A percentile compares a stretch with the other conserved stretches of the same genome.
phyloP scores from a whole-genome alignment of 2,329 filamentous ascomycete genomes.

The Aplosporella prunicola region DNA sequence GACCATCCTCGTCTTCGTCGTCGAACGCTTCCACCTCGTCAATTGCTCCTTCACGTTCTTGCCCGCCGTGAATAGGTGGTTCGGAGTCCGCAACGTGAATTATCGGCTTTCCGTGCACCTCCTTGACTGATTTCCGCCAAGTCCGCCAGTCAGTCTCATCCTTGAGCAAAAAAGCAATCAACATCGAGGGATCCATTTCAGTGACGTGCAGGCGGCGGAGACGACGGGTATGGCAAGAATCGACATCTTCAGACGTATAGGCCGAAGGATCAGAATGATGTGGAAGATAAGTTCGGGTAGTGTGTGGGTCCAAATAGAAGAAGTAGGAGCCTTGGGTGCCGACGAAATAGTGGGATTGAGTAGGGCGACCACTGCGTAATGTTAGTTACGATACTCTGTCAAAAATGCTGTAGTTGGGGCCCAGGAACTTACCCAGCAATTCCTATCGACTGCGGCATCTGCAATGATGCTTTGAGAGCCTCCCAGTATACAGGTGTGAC shows the following conservation, averaged over 20 bases:
- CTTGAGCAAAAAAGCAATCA: conserved; percentile 83
- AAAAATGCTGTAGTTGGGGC: not conserved
- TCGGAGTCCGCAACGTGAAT: conserved; percentile 73
- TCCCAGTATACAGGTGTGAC: conserved; percentile 94
- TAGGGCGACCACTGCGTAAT: conserved; percentile 68
- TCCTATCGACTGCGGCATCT: conserved; percentile 86
- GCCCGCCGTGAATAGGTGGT: conserved; percentile 40
- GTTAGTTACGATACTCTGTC: conserved; percentile 2
- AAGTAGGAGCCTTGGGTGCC: conserved; percentile 66
- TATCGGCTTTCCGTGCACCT: conserved; percentile 66
- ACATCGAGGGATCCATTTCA: conserved; percentile 97
- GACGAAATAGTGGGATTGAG: conserved; percentile 74
- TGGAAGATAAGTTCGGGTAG: conserved; percentile 66
- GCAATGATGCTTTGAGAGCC: conserved; percentile 73
- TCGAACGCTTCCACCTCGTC: conserved; percentile 88
- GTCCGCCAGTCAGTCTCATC: conserved; percentile 73
- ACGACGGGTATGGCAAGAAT: conserved; percentile 78
- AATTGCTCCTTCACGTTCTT: conserved; percentile 62
- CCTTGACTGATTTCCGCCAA: conserved; percentile 69
- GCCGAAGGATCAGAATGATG: conserved; percentile 47
- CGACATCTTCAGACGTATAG: conserved; percentile 64
- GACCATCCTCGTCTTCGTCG: conserved; percentile 48
- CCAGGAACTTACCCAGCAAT: conserved; percentile 70
- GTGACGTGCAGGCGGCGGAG: conserved; percentile 72
- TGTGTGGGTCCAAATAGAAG: conserved; percentile 93